A percentile compares a stretch with the other conserved stretches of the same genome.
Conservation (phyloP, 2,329 filamentous ascomycete genomes). For the Kalaharituber pfeilii region DNA sequence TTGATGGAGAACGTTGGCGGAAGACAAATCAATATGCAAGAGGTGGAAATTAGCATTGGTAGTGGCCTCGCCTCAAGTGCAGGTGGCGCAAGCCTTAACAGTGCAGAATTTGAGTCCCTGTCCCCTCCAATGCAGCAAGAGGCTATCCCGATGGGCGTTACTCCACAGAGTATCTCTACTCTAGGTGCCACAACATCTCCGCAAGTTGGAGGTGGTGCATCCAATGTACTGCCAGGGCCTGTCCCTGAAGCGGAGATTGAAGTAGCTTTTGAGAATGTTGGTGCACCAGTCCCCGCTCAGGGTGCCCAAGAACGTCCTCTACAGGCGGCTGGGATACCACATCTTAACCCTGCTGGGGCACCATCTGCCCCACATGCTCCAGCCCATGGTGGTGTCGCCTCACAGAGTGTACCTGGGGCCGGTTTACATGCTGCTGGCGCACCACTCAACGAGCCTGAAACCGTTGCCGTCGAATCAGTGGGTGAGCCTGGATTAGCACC, state of each 20-base stretch:
- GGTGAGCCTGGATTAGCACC: no score
- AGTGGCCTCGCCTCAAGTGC: neutral
- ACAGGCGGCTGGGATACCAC: neutral
- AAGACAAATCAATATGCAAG: no score
- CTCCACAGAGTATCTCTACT: neutral
- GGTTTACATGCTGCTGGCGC: neutral
- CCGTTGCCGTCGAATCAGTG: neutral
- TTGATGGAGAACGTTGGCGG: neutral
- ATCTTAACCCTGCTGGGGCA: neutral
- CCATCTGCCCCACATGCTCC: neutral
- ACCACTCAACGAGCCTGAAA: neutral
- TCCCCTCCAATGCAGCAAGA: neutral
- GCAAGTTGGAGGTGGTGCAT: neutral
- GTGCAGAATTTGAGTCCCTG: neutral
- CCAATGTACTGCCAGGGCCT: neutral
- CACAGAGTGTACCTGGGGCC: neutral
- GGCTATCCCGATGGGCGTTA: neutral
- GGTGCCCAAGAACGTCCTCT: neutral
- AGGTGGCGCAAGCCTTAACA: neutral
- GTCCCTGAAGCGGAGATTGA: neutral
- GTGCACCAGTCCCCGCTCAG: neutral
- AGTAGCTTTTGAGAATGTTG: neutral
- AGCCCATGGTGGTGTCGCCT: neutral
- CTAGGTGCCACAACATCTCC: neutral
- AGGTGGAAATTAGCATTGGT: no score